Evolutionary conservation across 805 yeast species (phyloP), one percentile per base, ranked within the genome.

Genomic region (Starmerella vaccinii): DNA sequence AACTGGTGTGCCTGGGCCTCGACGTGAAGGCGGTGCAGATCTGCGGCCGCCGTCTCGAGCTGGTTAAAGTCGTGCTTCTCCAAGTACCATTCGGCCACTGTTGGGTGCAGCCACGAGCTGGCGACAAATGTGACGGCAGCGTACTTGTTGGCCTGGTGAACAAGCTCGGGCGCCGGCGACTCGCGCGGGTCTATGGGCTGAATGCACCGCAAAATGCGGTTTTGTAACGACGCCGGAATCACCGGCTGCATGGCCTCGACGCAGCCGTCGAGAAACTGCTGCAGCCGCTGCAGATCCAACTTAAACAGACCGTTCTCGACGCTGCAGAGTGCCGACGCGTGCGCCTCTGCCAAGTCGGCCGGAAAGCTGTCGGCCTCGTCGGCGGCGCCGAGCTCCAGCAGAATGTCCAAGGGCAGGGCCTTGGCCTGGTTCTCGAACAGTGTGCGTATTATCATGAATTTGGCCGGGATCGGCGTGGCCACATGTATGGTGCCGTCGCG

Each of bases 401-500:
- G 39, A 22, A 60, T 49, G 21, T 62, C 66, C 27, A 56, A 43
- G 5, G 65, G 61, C 35, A 64, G 49, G 23, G 54, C 52, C 27
- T 55, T 51, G 13, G 24, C 15, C 13, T 54, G 38, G 42, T 56
- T 46, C 15, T 16, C 47, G 39, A 41, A 54, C 13, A 65, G 52
- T 4, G 57, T 52, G 1, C 57, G 57, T 18, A 65, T 45, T 1
- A 62, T 46, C 9, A 65, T 46, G 48, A 57, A 63, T 12, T 63
- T 30, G 2, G 65, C 61, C 44, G 63, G 57, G 15, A 64, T 43
- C 1, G 66, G 64, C 8, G 62, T 57, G 5, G 63, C 56, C 4
- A 59, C 61, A 6, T 55, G 46, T 12, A 65, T 18, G 5, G 51
- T 23, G 3, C 61, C 59, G 43, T 61, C 62, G 38, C 29, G 10